Evolutionary conservation across 768 basidiomycete genomes (phyloP), one percentile per base, ranked within the genome.

Genomic region (Chiua virens): DNA sequence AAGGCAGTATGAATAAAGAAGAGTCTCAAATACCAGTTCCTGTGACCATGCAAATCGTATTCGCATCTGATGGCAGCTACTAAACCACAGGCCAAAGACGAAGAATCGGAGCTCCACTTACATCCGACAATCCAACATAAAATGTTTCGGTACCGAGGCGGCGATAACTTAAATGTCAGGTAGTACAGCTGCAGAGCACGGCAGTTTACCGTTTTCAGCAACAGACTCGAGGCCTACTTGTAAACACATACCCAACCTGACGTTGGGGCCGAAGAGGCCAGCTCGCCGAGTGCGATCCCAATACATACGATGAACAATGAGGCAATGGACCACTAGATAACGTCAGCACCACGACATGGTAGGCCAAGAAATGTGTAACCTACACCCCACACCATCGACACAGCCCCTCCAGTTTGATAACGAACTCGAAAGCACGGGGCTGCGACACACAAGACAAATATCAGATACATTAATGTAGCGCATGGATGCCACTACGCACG

Each of bases 91-190:
- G 23, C 25, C 11, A n/a, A 13, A 7, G 11, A 41, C 2, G 27
- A 27, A 49, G 8, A 25, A 8, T 8, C 2, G 21, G 17, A 34
- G 6, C 13, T 27, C 1, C 10, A 68, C 79, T n/a, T 53, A 85
- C 82, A 85, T 35, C 84, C 85, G 6, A 85, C 84, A 39, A 85
- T 73, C 85, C 84, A 86, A 18, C 80, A 77, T 18, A 86, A 73
- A 8, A 86, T 61, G 52, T 79, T 79, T 17, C 79, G 72, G 69
- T 76, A 85, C 37, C 75, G 62, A 2, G 79, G 78, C 2, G 81
- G 78, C 0, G 80, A 77, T 9, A 81, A 62, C 1, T 72, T 74
- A 56, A 83, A 79, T 0, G 85, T 82, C 81, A 85, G 83, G 61
- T 80, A 86, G 60, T 86, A 85, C 14, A 84, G 65, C 75, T 82